Evolutionary conservation across 768 basidiomycete genomes (phyloP).

Genomic region (Hortiboletus flavorubellus): DNA sequence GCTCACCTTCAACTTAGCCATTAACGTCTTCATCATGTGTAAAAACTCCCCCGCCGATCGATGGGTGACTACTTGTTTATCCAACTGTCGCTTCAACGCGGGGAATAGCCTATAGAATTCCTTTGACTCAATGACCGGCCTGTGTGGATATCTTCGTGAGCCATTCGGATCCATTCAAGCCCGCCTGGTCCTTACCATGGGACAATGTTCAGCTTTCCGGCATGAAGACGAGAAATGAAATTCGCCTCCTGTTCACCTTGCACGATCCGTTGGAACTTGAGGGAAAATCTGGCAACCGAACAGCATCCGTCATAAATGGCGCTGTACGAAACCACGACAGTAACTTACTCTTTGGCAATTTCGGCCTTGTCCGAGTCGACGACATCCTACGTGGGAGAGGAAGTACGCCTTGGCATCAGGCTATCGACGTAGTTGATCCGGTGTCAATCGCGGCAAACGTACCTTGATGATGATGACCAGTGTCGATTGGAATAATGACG

Average conservation of each 20-base stretch:
- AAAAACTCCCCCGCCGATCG: constrained; percentile 52
- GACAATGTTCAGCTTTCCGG: constrained; percentile 52
- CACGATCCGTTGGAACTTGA: constrained; percentile 60
- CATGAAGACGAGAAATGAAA: constrained; percentile 59
- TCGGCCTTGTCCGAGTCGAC: constrained; percentile 59
- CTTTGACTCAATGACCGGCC: constrained; percentile 58
- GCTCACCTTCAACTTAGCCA: constrained; percentile 65
- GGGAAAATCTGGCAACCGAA: constrained; percentile 40
- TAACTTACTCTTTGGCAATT: constrained; percentile 52
- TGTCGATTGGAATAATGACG: constrained; percentile 54
- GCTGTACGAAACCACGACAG: background rate
- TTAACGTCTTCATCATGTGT: constrained; percentile 55
- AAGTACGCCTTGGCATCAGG: background rate
- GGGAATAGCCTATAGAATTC: constrained; percentile 59
- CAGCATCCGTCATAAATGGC: background rate
- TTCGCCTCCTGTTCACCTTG: constrained; percentile 58
- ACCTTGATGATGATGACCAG: constrained; percentile 65
- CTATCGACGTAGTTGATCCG: background rate
- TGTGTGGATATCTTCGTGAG: background rate
- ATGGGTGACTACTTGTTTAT: constrained; percentile 49
- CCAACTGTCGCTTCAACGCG: constrained; percentile 43
- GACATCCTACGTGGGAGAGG: constrained; percentile 47
- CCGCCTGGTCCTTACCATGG: constrained; percentile 41
- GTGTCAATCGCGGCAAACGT: background rate
- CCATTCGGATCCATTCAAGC: background rate